Evolutionary conservation across 1,284 basidiomycete genomes (phyloP), one percentile per base, ranked within the genome.

Genomic region (Papiliotrema terrestris): DNA sequence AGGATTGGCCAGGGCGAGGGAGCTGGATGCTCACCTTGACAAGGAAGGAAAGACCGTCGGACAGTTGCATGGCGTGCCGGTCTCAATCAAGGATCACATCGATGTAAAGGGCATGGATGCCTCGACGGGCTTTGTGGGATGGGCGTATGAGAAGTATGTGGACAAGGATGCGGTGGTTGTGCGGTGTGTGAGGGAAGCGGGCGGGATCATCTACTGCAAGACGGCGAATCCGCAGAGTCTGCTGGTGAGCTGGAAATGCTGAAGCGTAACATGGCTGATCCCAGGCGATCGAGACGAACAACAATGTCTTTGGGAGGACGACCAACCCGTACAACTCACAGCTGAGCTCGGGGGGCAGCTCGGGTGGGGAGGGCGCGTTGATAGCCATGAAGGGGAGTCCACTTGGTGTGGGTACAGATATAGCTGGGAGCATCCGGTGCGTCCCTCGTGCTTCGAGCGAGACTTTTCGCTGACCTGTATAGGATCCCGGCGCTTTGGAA

Each of bases 1-100:
- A 19, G 78, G 69, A 0, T 55, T 76, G 23, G 69, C 54, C 22
- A 57, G 68, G 11, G 78, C 79, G 0, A 54, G 58, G n/a, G 61
- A 67, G 26, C 63, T 78, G 19, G 80, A 80, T 52, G 67, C 52
- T 0, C 66, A 77, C 52, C 65, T 77, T 38, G 59, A 59, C 14
- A 37, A 57, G 26, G 75, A 72, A 0, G 77, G 78, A 4, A 67
- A 69, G 52, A 57, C 71, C 2, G 55, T 70, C 2, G 79, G 79
- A 1, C 70, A 78, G 0, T 66, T 80, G 2, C 77, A 79, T 54
- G 79, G 80, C 14, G 62, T 80, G 1, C 83, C 83, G 1, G 68
- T 83, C 23, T 56, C 52, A 17, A 45, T 71, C 48, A 69, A 69
- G 54, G 69, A 68, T 56, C 51, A 54, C 32, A 56, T 68, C 49